These are phyloP conservation scores for Dactylis glomerata DNA, from an alignment of 176 grass and related monocot species.

Conservation along the genomic window DNA sequence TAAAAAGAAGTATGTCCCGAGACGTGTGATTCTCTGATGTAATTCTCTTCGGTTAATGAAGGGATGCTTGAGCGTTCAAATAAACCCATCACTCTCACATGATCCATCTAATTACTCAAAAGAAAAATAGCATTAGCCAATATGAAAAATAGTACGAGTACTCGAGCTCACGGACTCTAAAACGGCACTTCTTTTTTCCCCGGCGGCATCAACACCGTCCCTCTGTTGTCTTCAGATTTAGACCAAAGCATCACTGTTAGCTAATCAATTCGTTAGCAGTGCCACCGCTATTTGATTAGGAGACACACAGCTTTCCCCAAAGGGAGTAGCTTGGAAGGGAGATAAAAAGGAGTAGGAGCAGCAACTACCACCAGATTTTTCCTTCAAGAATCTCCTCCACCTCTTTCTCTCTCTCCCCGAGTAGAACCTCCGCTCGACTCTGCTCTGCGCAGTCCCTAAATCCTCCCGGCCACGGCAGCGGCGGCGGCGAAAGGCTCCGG, in stretches of 20 bases:
- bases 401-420: background rate
- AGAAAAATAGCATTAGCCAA: background rate
- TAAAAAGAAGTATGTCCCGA: background rate
- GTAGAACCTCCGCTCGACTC: background rate
- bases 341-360: constrained; percentile 22
- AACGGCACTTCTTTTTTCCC: no score
- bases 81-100: constrained; percentile 2
- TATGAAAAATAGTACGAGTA: background rate
- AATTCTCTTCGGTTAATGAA: background rate
- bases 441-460: background rate
- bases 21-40: background rate
- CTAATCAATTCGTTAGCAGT: background rate
- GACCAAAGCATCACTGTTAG: constrained; percentile 24
- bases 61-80: background rate
- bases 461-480: background rate
- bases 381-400: constrained; percentile 9
- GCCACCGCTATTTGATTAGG: constrained; percentile 7
- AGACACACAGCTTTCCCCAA: constrained; percentile 14
- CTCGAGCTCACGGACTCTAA: no score
- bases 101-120: constrained; percentile 9
- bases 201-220: background rate
- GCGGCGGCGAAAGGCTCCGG: background rate
- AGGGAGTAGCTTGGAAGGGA: constrained; percentile 39
- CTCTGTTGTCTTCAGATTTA: constrained; percentile 19
- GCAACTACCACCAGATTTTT: constrained; percentile 27